Evolutionary conservation across 371 early-diverging fungal species (phyloP).

Genomic region (Apophysomyces sp.): DNA sequence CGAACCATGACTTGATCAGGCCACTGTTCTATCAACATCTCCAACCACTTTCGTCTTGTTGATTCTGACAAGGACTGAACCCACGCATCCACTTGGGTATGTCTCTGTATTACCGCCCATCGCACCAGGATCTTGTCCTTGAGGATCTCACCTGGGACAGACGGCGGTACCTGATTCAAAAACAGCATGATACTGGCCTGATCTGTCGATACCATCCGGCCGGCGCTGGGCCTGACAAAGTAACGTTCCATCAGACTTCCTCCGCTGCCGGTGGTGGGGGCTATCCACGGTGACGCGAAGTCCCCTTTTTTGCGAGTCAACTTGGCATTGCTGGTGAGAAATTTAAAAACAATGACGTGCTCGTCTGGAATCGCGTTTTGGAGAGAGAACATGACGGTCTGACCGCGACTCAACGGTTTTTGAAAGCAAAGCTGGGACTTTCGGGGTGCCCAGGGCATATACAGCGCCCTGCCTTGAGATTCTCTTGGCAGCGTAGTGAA

Average conservation of each 20-base stretch:
- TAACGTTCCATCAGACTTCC: conserved; percentile 29
- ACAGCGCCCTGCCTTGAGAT: too few relatives aligned
- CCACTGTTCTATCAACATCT: conserved; percentile 45
- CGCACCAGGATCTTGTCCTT: conserved; percentile 44
- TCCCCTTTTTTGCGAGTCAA: background rate
- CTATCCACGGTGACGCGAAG: background rate
- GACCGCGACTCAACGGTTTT: conserved; percentile 35
- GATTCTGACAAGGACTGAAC: conserved; percentile 24
- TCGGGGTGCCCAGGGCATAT: too few relatives aligned
- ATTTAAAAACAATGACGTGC: conserved; percentile 44
- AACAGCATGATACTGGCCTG: conserved; percentile 33
- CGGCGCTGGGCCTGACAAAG: conserved; percentile 47
- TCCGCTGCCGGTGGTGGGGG: background rate
- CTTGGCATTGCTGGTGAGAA: conserved; percentile 35
- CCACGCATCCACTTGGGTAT: conserved; percentile 37
- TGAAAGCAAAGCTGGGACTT: conserved; percentile 15
- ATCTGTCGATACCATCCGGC: conserved; percentile 28
- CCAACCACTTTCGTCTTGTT: conserved; percentile 42
- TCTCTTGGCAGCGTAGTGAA: background rate
- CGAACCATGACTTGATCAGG: conserved; percentile 44
- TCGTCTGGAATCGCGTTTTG: conserved; percentile 43
- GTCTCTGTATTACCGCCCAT: conserved; percentile 42
- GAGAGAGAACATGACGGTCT: conserved; percentile 31
- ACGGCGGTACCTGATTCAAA: conserved; percentile 35
- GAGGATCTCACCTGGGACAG: conserved; percentile 13